Percentiles rank a stretch among this genome's conserved stretches.
Evolutionary conservation across 192 early-diverging fungal genomes (phyloP).

Genomic region (Coemansia aciculifera): DNA sequence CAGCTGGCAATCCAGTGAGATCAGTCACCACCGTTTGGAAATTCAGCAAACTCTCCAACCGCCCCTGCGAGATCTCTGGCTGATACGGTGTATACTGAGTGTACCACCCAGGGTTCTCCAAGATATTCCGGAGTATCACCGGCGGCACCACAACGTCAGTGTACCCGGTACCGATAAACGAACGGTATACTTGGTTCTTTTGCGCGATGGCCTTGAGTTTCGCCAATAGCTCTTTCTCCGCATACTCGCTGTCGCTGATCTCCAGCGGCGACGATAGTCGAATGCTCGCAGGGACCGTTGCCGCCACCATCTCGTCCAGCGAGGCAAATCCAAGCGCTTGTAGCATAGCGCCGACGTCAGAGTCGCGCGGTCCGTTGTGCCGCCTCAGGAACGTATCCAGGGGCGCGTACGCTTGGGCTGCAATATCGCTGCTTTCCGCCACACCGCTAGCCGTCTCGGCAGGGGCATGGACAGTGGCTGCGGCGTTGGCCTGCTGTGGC

Average conservation of each 20-base stretch:
- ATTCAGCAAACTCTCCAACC: conserved; percentile 95
- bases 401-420: conserved; percentile 44
- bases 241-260: conserved; percentile 70
- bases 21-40: conserved; percentile 97
- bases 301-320: conserved; percentile 79
- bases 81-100: conserved; percentile 99
- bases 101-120: conserved; percentile 99
- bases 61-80: conserved; percentile 98
- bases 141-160: conserved; percentile 86
- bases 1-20: conserved; percentile 91
- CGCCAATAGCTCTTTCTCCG: conserved; percentile 87
- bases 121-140: conserved; percentile 93
- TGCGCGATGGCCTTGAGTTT: conserved; percentile 80
- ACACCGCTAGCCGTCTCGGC: not conserved
- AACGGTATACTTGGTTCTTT: conserved; percentile 89
- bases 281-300: conserved; percentile 84
- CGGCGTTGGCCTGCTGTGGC: conserved; percentile 42
- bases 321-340: conserved; percentile 72
- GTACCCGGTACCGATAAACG: conserved; percentile 97
- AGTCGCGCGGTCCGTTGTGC: conserved; percentile 82
- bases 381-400: conserved; percentile 78
- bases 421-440: conserved; percentile 6
- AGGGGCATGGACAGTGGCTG: conserved; percentile 1
- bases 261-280: conserved; percentile 67
- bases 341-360: conserved; percentile 82